Evolutionary conservation across 306 rosid species (phyloP).

Genomic region (Gynostemma pentaphyllum): DNA sequence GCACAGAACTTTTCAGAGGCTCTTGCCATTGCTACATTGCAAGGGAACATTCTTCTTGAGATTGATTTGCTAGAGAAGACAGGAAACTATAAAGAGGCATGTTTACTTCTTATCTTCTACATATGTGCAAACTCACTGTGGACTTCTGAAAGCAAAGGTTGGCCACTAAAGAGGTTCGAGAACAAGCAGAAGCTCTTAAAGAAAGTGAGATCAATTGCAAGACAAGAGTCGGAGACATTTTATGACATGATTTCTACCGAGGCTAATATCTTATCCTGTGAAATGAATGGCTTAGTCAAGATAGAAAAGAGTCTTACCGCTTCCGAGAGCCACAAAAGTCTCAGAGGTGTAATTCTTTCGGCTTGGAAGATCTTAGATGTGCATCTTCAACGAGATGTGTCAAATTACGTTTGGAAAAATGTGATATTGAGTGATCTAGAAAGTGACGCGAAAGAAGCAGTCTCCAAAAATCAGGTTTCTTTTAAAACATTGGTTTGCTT

Average conservation of each 20-base stretch:
- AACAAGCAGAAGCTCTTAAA: conserved; percentile 26
- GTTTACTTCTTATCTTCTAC: conserved; percentile 18
- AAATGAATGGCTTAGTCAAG: conserved; percentile 5
- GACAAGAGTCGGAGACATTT: conserved; percentile 15
- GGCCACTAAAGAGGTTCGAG: conserved; percentile 38
- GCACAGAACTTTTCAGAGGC: conserved; percentile 34
- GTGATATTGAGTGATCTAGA: conserved; percentile 4
- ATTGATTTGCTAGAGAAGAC: conserved; percentile 36
- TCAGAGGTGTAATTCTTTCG: conserved; percentile 27
- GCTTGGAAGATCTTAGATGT: conserved; percentile 37
- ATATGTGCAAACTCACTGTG: conserved; percentile 35
- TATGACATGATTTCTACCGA: conserved; percentile 25
- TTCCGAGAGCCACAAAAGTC: conserved; percentile 20
- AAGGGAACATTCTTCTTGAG: conserved; percentile 28
- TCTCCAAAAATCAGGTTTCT: conserved; percentile 24
- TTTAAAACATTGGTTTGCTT: conserved; percentile 30
- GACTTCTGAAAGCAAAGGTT: conserved; percentile 32
- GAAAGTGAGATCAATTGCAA: conserved; percentile 28
- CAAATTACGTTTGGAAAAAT: conserved; percentile 25
- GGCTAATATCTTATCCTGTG: conserved; percentile 26
- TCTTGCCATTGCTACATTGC: conserved; percentile 24
- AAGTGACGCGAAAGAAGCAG: conserved; percentile 16
- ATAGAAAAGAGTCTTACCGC: conserved; percentile 16
- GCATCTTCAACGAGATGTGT: conserved; percentile 23
- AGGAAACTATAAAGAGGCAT: conserved; percentile 25